A percentile compares a stretch with the other conserved stretches of the same genome.
These are phyloP conservation scores for Vicia sativa DNA, from an alignment of 306 rosid species.

Conservation along the genomic window DNA sequence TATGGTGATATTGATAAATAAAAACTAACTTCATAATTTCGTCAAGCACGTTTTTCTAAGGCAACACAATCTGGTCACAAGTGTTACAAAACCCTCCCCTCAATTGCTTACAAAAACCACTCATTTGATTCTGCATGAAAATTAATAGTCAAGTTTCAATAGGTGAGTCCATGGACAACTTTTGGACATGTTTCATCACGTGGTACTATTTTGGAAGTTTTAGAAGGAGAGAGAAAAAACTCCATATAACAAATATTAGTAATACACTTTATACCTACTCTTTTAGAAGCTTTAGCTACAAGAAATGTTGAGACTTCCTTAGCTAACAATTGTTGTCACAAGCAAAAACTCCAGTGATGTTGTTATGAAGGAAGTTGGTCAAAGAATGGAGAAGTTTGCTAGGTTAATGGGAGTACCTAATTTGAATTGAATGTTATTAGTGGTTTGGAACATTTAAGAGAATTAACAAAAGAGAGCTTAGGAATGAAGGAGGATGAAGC, in stretches of 20 bases:
- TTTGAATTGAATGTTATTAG: slow-evolving; percentile 64
- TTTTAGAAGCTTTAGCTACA: slow-evolving; percentile 77
- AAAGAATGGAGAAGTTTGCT: slow-evolving; percentile 90
- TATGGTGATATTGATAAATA: slow-evolving; percentile 87
- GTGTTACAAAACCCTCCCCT: slow-evolving; percentile 59
- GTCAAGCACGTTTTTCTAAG: slow-evolving; percentile 75
- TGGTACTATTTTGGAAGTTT: slow-evolving; percentile 78
- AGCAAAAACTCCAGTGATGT: slow-evolving; percentile 22
- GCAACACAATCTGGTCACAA: slow-evolving; percentile 68
- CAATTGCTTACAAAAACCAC: slow-evolving; percentile 61
- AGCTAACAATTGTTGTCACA: slow-evolving; percentile 63
- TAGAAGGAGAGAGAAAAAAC: slow-evolving; percentile 71
- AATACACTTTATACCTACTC: slow-evolving; percentile 78
- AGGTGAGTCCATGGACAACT: slow-evolving; percentile 87
- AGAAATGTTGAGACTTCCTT: slow-evolving; percentile 71
- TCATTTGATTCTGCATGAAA: slow-evolving; percentile 71
- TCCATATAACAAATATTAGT: slow-evolving; percentile 78
- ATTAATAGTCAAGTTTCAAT: slow-evolving; percentile 76
- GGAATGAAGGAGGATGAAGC: slow-evolving; percentile 74
- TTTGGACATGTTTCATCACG: slow-evolving; percentile 90
- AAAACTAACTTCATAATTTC: slow-evolving; percentile 70
- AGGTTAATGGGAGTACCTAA: slow-evolving; percentile 91
- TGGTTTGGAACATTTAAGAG: slow-evolving; percentile 45
- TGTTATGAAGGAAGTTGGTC: slow-evolving; percentile 78
- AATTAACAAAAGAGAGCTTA: slow-evolving; percentile 57